Evolutionary conservation across 2,329 filamentous ascomycete genomes (phyloP), one percentile per base, ranked within the genome.

Genomic region (Lachnellula arida): DNA sequence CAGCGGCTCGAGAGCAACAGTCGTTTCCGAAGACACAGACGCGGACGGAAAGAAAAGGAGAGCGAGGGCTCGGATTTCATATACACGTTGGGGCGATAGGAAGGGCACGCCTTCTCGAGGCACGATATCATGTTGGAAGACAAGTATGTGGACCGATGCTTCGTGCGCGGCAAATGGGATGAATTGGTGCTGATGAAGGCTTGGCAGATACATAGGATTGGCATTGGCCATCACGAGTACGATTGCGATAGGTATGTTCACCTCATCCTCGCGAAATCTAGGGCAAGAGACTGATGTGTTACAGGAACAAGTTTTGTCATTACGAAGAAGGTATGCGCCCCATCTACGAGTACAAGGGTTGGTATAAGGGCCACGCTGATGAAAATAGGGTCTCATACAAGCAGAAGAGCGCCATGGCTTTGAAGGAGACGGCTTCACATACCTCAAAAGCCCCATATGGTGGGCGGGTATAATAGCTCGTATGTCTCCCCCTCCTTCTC

Each of bases 301-400:
- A 37, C 66, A 94, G 91, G 91, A 70, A 91, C 90, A 51, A 96
- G 92, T 81, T 99, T 99, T 74, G 93, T 99, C 65, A 97, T 99
- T 68, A 99, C 95, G 48, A 99, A 99, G 77, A 97, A 97, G 82
- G 89, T 94, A 76, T 72, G 75, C 28, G 71, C 58, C 50, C 46
- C 32, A 53, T 22, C 28, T 32, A 32, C 42, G 42, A 15, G 8
- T 23, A 9, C 5, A 14, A 19, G 8, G 12, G 19, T 9, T 19
- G 5, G 42, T 12, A 22, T 11, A 19, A 12, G n/a, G 17, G 22
- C n/a, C 9, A 23, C 5, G 42, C 42, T 44, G 42, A 44, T 22
- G 11, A 19, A 44, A 19, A 44, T 66, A 93, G 88, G 93, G 93
- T 63, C 81, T 99, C 65, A 91, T 92, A 73, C 89, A 96, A 73